Evolutionary conservation across 1,284 basidiomycete species (phyloP).

Genomic region (Melampsora americana): DNA sequence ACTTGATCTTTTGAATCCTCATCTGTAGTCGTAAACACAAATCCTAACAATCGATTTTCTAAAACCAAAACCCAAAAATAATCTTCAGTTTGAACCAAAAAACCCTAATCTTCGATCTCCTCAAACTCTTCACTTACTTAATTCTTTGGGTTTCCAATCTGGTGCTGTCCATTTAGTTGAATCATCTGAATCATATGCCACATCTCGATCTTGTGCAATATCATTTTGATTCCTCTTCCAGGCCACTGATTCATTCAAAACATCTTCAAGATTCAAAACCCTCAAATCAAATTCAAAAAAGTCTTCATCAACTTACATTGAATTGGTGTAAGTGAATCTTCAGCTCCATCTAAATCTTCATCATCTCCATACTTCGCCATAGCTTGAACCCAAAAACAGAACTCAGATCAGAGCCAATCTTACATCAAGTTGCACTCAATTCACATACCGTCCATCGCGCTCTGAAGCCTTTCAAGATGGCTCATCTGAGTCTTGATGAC

Average conservation of each 20-base stretch:
- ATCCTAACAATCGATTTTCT: conserved; percentile 37
- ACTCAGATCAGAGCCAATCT: not conserved
- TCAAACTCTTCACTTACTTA: conserved; percentile 29
- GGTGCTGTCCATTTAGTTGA: conserved; percentile 5
- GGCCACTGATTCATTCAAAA: conserved; percentile 22
- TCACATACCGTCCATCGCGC: conserved; percentile 33
- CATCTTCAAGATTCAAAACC: not conserved
- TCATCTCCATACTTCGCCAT: conserved; percentile 43
- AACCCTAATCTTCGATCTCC: not conserved
- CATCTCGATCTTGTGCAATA: conserved; percentile 20
- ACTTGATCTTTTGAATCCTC: conserved; percentile 37
- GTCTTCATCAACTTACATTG: conserved; percentile 11
- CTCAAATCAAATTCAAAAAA: not conserved
- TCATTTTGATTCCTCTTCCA: conserved; percentile 43
- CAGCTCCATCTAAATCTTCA: conserved; percentile 24
- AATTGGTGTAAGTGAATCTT: conserved; percentile 23
- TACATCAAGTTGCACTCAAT: not conserved
- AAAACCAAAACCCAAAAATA: conserved; percentile 12
- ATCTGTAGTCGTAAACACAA: conserved; percentile 33
- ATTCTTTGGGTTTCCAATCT: conserved; percentile 42
- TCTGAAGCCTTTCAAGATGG: conserved; percentile 39
- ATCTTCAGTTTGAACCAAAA: no score
- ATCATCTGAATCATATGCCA: conserved; percentile 44
- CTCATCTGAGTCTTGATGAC: conserved; percentile 25
- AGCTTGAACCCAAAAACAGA: conserved; percentile 6